Conservation (phyloP, 2,329 filamentous ascomycete genomes). For the Cladosporium sp. region DNA sequence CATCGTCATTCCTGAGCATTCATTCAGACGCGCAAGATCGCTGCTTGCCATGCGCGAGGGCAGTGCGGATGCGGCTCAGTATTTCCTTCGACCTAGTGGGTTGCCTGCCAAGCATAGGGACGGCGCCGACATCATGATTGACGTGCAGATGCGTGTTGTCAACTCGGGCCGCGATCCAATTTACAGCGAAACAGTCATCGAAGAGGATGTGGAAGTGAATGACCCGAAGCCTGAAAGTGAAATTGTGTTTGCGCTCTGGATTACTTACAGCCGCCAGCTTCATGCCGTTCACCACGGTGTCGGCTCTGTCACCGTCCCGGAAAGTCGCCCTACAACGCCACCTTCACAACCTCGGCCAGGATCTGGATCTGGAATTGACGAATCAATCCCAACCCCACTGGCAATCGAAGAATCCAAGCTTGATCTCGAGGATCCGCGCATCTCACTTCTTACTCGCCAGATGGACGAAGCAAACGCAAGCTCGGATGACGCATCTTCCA, state of each 20-base stretch:
- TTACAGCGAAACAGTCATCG: conserved; percentile 64
- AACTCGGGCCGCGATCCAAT: conserved; percentile 73
- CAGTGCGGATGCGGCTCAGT: conserved; percentile 70
- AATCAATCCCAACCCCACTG: conserved; percentile 34
- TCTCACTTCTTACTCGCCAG: conserved; percentile 54
- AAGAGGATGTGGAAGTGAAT: conserved; percentile 59
- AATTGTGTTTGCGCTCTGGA: conserved; percentile 92
- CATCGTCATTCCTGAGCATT: conserved; percentile 96
- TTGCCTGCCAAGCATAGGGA: conserved; percentile 85
- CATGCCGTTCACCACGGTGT: conserved; percentile 70
- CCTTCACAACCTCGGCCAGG: conserved; percentile 65
- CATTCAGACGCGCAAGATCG: conserved; percentile 85
- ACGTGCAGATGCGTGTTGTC: conserved; percentile 94
- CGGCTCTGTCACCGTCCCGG: conserved; percentile 63
- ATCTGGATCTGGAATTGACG: conserved; percentile 23
- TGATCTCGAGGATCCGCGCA: conserved; percentile 40
- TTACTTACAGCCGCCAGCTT: conserved; percentile 91
- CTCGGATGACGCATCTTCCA: conserved; percentile 18
- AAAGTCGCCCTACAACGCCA: conserved; percentile 69
- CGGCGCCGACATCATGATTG: conserved; percentile 87
- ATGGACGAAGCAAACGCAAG: conserved; percentile 36
- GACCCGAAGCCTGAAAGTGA: conserved; percentile 64
- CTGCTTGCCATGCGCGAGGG: conserved; percentile 82
- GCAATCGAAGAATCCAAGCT: conserved; percentile 35
- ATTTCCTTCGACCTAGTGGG: conserved; percentile 82